Conservation (phyloP, 495 filamentous ascomycete species). For the Trypethelium eluteriae region DNA sequence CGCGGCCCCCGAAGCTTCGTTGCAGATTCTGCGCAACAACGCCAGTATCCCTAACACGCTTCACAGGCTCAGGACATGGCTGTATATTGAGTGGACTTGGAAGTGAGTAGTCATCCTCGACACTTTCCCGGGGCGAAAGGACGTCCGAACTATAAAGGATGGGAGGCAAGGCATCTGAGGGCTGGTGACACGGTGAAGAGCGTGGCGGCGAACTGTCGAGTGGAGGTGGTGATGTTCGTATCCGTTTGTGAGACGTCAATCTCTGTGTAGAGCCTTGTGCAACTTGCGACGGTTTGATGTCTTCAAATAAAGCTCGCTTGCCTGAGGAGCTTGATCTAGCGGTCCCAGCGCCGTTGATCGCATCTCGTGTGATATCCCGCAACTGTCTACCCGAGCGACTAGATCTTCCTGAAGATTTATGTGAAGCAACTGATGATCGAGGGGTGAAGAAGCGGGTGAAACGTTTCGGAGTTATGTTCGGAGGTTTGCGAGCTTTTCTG, state of each 20-base stretch:
- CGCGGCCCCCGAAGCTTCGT: conserved; percentile 40
- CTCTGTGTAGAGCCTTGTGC: conserved; percentile 33
- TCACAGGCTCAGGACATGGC: conserved; percentile 24
- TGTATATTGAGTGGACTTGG: conserved; percentile 17
- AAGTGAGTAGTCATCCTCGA: conserved; percentile 21
- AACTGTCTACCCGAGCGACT: conserved; percentile 43
- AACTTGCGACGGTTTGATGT: background rate
- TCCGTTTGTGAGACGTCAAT: conserved; percentile 32
- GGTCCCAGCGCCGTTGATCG: conserved; percentile 22
- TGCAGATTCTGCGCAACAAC: conserved; percentile 35
- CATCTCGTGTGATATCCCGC: conserved; percentile 52
- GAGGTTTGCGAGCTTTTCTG: conserved; percentile 34
- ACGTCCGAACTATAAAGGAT: conserved; percentile 20
- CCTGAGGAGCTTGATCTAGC: conserved; percentile 20
- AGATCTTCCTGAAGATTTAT: conserved; percentile 43
- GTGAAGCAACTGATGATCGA: conserved; percentile 39
- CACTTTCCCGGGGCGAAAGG: conserved; percentile 13
- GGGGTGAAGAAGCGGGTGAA: conserved; percentile 84
- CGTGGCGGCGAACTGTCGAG: conserved; percentile 47
- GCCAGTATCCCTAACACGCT: conserved; percentile 25
- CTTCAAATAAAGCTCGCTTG: conserved; percentile 14
- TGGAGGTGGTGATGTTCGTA: conserved; percentile 42
- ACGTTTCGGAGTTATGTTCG: conserved; percentile 40
- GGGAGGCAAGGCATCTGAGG: conserved; percentile 27
- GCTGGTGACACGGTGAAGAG: conserved; percentile 45